Conservation (phyloP, 495 filamentous ascomycete genomes). For the Aspergillus panamensis region DNA sequence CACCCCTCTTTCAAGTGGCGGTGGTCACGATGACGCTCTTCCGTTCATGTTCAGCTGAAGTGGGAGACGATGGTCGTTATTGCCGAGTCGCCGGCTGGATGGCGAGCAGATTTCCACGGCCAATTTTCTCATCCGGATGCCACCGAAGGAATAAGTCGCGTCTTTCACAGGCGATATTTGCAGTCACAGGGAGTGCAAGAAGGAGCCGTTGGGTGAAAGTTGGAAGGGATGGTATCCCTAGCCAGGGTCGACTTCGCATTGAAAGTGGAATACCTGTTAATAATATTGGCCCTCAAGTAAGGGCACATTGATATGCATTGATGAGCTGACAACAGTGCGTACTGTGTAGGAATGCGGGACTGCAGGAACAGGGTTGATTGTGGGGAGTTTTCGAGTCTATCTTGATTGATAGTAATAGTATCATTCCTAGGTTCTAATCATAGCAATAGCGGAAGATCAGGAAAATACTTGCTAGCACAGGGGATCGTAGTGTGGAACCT, state of each 20-base stretch:
- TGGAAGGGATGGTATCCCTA: conserved; percentile 9
- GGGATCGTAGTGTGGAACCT: not conserved
- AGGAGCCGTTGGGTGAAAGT: not conserved
- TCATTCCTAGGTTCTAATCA: not conserved
- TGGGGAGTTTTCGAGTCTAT: not conserved
- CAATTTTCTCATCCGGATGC: not conserved
- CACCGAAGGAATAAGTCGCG: not conserved
- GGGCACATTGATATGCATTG: conserved; percentile 12
- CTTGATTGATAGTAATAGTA: not conserved
- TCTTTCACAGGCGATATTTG: not conserved
- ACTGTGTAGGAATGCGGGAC: not conserved
- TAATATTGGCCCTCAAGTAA: conserved; percentile 8
- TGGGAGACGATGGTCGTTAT: not conserved
- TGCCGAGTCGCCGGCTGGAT: not conserved
- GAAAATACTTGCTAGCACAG: conserved; percentile 2
- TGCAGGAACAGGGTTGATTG: not conserved
- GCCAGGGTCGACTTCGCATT: conserved; percentile 2
- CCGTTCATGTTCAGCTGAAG: not conserved
- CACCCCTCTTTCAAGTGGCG: not conserved
- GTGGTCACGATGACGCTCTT: not conserved
- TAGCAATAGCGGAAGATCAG: not conserved
- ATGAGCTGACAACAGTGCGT: conserved; percentile 6
- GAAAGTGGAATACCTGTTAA: not conserved
- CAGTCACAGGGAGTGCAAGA: not conserved
- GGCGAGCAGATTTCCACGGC: not conserved